Base-by-base conservation (phyloP, 2,329 filamentous ascomycete species). In the Talaromyces sp. region DNA sequence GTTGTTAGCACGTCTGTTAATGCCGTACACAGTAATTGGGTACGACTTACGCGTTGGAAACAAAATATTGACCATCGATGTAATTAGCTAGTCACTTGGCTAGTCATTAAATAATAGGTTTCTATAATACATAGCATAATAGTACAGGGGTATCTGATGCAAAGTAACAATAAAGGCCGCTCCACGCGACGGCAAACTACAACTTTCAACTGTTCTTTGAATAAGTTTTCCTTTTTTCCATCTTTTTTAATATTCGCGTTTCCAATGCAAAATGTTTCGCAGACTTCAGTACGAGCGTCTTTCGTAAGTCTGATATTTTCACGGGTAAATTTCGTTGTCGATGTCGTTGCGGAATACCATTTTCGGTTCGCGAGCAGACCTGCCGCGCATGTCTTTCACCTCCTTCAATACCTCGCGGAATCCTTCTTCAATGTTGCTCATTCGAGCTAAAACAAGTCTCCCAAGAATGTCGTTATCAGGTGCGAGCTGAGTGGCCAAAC, bases 401-500 rank as follows among this genome's bases (percentile, higher is more conserved):
- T 95, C 91, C 65, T 86, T 87, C 61, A 92, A 85, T n/a, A 96
- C 88, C 63, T 96, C 91, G 2, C 89, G 85, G 73, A 98, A 94
- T 14, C 92, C 89, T 75, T 96, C 92, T 73, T 98, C 93, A 2
- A 98, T 82, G 7, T 89, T 94, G 73, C 95, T 95, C 92, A 97
- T 97, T 36, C 92, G 83, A 8, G 92, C 91, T 53, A 97, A 80
- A 76, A 97, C 89, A 53, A 96, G 83, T 61, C 91, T 85, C 67
- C 88, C 85, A 70, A 89, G 87, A 84, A 93, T 89, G 47, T 90
- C 85, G 70, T 91, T 89, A 73, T 85, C 82, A 81, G 80, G 79
- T 8, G 86, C 88, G 84, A 95, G 88, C 70, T 94, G 89, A 0
- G 90, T 94, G 34, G 89, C 88, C 70, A 96, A 93, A 58, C 89